Evolutionary conservation across 1,284 basidiomycete genomes (phyloP).

Genomic region (Tilletiopsis washingtonensis): DNA sequence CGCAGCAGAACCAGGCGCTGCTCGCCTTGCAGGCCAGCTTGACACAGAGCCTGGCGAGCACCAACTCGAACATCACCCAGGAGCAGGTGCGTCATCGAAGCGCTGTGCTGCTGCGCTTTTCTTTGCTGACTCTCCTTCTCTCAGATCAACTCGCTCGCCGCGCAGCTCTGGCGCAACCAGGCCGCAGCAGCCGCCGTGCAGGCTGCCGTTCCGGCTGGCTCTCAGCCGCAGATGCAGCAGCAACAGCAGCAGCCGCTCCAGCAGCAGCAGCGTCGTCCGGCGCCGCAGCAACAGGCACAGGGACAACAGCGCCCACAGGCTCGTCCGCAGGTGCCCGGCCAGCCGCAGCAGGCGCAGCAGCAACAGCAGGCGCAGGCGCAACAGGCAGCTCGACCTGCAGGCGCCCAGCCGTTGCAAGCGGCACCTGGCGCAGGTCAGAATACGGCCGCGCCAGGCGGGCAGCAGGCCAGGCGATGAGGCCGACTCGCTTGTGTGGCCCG

Average conservation of each 20-base stretch:
- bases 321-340: constrained; percentile 5
- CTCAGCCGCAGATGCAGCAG: not conserved
- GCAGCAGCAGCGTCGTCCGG: constrained; percentile 3
- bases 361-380: constrained; percentile 15
- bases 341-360: constrained; percentile 2
- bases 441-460: not conserved
- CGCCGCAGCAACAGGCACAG: constrained; percentile 2
- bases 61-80: not conserved
- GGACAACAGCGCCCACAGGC: not conserved
- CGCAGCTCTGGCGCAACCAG: not conserved
- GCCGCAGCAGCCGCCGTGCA: no score
- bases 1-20: no score
- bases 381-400: constrained; percentile 10
- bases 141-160: not conserved
- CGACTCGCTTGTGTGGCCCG: no score
- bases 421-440: not conserved
- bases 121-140: not conserved
- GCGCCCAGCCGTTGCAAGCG: constrained; percentile 12
- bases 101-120: not conserved
- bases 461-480: not conserved
- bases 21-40: not conserved
- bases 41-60: not conserved
- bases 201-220: no score
- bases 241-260: constrained; percentile 2
- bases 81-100: not conserved